Conservation (phyloP, 805 yeast genomes). For the Lachancea fermentati region DNA sequence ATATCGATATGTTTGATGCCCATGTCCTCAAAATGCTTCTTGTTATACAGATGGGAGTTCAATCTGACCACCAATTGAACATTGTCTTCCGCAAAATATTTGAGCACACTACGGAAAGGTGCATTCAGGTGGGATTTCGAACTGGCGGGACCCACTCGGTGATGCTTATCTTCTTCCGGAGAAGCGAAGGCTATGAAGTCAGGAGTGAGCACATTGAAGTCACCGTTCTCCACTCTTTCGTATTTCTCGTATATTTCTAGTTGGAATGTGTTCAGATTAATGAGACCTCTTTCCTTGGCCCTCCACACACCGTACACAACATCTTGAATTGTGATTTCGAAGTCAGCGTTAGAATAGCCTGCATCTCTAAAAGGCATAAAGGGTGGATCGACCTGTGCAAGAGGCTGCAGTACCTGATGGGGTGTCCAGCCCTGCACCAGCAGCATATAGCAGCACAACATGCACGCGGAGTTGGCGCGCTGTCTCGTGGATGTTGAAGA, state of each 20-base stretch:
- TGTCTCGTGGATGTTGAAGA: conserved; percentile 76
- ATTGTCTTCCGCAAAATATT: conserved; percentile 62
- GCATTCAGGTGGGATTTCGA: conserved; percentile 45
- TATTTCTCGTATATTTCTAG: conserved; percentile 91
- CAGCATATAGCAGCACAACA: conserved; percentile 90
- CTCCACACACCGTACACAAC: conserved; percentile 96
- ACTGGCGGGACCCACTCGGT: conserved; percentile 12
- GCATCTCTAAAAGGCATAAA: conserved; percentile 95
- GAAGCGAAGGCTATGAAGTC: conserved; percentile 98
- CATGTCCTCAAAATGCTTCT: conserved; percentile 71
- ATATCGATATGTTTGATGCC: conserved; percentile 89
- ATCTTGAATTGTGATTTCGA: conserved; percentile 89
- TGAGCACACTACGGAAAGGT: conserved; percentile 76
- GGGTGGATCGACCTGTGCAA: conserved; percentile 87
- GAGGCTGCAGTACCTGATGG: conserved; percentile 92
- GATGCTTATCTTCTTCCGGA: conserved; percentile 62
- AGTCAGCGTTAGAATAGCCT: conserved; percentile 93
- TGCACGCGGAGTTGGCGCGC: conserved; percentile 90
- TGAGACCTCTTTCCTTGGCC: conserved; percentile 86
- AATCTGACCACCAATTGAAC: conserved; percentile 88
- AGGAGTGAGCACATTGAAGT: conserved; percentile 83
- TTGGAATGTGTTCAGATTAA: conserved; percentile 81
- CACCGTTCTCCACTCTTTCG: conserved; percentile 96
- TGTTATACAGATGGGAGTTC: conserved; percentile 87
- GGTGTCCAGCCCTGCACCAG: conserved; percentile 97